These are phyloP conservation scores for Hanseniaspora jakobsenii DNA, from an alignment of 805 yeast species.

Conservation along the genomic window DNA sequence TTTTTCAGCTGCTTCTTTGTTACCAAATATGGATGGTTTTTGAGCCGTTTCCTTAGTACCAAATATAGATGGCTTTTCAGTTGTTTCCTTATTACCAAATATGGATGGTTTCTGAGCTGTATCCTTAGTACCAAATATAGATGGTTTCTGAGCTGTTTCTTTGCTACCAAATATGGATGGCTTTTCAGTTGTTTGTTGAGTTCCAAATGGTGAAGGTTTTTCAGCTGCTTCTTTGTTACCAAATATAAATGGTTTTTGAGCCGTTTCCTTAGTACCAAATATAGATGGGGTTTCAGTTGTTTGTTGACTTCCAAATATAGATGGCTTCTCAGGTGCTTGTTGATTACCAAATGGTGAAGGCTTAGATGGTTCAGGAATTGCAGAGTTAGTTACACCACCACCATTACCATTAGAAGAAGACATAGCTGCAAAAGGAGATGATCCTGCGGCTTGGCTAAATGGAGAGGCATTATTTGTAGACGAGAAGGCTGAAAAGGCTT, in stretches of 20 bases:
- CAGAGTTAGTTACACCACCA: too few species aligned
- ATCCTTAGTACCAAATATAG: neutral
- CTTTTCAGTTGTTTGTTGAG: neutral
- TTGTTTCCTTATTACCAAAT: neutral
- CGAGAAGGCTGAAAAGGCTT: neutral
- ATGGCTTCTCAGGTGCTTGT: neutral
- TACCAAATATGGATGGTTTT: conserved; percentile 3
- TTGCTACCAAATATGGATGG: neutral
- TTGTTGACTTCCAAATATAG: neutral
- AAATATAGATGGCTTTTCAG: conserved; percentile 3
- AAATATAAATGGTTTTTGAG: neutral
- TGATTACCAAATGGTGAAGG: neutral
- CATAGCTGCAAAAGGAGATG: neutral
- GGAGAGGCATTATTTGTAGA: neutral
- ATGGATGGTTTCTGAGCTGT: neutral
- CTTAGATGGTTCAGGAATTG: neutral
- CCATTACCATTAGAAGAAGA: too few species aligned
- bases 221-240: too few species aligned
- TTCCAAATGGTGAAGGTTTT: neutral
- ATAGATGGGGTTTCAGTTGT: conserved; percentile 1
- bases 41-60: neutral
- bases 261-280: conserved; percentile 1
- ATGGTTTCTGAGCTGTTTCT: neutral
- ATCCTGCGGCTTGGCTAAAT: neutral
- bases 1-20: neutral